Evolutionary conservation across 768 basidiomycete genomes (phyloP), one percentile per base, ranked within the genome.

Genomic region (Suillus paluster): DNA sequence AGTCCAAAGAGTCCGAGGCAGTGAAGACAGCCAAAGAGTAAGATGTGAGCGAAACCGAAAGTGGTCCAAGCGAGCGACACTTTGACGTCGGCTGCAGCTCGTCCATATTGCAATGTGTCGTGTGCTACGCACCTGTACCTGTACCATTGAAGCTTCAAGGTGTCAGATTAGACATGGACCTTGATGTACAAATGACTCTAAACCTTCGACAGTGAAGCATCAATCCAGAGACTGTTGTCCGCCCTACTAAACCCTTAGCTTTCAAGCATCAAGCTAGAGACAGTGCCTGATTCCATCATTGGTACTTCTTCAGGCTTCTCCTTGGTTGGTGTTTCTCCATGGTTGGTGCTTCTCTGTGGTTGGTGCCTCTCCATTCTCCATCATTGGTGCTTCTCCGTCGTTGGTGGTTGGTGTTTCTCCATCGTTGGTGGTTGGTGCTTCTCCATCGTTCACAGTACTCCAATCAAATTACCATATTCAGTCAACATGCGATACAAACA

Each of bases 51-150:
- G n/a, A n/a, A n/a, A n/a, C n/a, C n/a, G n/a, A n/a, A n/a, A n/a
- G n/a, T n/a, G n/a, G n/a, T n/a, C n/a, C n/a, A n/a, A n/a, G n/a
- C n/a, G n/a, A n/a, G n/a, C n/a, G n/a, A n/a, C n/a, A n/a, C n/a
- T n/a, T n/a, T n/a, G n/a, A n/a, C n/a, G n/a, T n/a, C n/a, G n/a
- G n/a, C n/a, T n/a, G n/a, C n/a, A n/a, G n/a, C n/a, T n/a, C n/a
- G n/a, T n/a, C n/a, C n/a, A n/a, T n/a, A n/a, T n/a, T n/a, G n/a
- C n/a, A n/a, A n/a, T n/a, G n/a, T n/a, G n/a, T n/a, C n/a, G n/a
- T n/a, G n/a, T n/a, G n/a, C n/a, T n/a, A n/a, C n/a, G 14, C 45
- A 46, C 45, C 45, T 46, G 45, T 46, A 46, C 45, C 21, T 46
- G 45, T 46, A 46, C 21, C 23, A 5, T 3, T 46, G 2, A 46